phyloP scores from a whole-genome alignment of 495 filamentous ascomycete genomes.

The Podospora tetraspora region DNA sequence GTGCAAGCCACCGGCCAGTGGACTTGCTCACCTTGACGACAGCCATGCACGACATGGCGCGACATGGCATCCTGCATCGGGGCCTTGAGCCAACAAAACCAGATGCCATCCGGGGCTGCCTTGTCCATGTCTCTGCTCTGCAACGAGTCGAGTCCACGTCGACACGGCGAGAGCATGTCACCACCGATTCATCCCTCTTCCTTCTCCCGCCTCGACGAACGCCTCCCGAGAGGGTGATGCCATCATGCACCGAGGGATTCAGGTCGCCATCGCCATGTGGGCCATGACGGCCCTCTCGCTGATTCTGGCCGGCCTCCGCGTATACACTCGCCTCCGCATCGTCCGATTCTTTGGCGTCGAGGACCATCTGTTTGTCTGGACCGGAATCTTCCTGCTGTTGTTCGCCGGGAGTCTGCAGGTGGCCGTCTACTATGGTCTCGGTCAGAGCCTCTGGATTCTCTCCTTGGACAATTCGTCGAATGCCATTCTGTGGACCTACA shows the following conservation, averaged over 20 bases:
- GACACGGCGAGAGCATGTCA: constrained; percentile 8
- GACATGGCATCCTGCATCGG: not conserved
- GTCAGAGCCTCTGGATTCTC: constrained; percentile 32
- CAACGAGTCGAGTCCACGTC: not conserved
- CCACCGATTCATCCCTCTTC: not conserved
- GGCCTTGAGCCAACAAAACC: not conserved
- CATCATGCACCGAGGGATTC: constrained; percentile 25
- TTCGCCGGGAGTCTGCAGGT: constrained; percentile 34
- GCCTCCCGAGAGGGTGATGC: constrained; percentile 12
- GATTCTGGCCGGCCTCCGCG: constrained; percentile 28
- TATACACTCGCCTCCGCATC: constrained; percentile 36
- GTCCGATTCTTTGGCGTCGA: constrained; percentile 35
- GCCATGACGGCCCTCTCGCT: constrained; percentile 32
- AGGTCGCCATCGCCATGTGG: constrained; percentile 35
- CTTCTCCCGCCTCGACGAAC: not conserved
- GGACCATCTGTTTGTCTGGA: constrained; percentile 34
- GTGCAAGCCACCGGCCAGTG: not conserved
- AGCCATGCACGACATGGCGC: not conserved
- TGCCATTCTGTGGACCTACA: constrained; percentile 38
- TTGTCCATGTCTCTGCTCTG: not conserved
- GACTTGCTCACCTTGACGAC: not conserved
- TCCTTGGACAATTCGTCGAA: constrained; percentile 27
- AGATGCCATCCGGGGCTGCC: not conserved
- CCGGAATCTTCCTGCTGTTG: constrained; percentile 32
- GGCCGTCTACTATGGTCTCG: constrained; percentile 31